Base-by-base conservation (phyloP, 805 yeast species). In the Cyberlindnera euphorbiiphila region DNA sequence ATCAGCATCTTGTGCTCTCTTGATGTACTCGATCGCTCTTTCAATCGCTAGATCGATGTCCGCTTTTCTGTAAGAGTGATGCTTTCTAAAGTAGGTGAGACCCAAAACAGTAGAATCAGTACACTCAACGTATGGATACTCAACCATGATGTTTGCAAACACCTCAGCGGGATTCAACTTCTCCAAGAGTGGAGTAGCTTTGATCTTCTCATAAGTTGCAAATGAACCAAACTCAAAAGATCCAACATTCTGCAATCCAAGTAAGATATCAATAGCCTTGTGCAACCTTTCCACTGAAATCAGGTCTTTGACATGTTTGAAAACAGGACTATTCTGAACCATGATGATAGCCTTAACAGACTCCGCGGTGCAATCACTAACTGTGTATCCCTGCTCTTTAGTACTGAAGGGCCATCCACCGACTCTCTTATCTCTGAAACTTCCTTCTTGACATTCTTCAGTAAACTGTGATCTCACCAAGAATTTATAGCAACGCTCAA, bases 351-450 rank as follows among this genome's bases (percentile, higher is more conserved):
- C 96, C 57, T 93, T 93, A 47, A 89, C 65, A 0, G 97, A 85
- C 59, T 91, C 98, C 0, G 97, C 95, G 1, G 98, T 91, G 62
- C 98, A 91, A 59, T 93, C 99, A 50, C 94, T 78, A 3, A 93
- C 99, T 0, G 95, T 84, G 54, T 91, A 93, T 0, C 99, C 99
- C 63, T 93, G 99, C 5, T 82, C 81, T 51, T 89, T 88, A 0
- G 98, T 93, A 34, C 95, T 85, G 58, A 91, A 93, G 0, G 97
- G 97, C 94, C 96, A 93, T 1, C 86, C 95, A 14, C 98, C 99
- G 28, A 66, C 69, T 36, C 98, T 67, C 41, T 70, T 72, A 56
- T 93, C 98, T 50, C 98, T 71, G 61, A 71, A 91, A 35, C 87
- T 78, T 8, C 88, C 94, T 2, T 69, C 73, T 4, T 61, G 85